A percentile compares a stretch with the other conserved stretches of the same genome.
phyloP scores from a whole-genome alignment of 441 rosid species.

The Metrosideros polymorpha region DNA sequence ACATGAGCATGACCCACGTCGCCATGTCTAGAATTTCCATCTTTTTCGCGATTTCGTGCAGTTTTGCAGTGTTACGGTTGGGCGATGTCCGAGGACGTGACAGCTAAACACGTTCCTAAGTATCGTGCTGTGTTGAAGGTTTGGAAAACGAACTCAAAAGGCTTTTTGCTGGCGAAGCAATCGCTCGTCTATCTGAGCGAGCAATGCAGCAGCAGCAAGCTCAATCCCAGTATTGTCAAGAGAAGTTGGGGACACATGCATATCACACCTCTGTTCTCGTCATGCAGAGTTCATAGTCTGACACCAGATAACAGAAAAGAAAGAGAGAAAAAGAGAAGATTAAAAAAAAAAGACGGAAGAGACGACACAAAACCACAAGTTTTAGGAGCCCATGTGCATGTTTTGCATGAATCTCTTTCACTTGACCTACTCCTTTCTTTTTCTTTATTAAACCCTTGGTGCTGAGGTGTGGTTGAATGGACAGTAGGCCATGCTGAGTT shows the following conservation, averaged over 20 bases:
- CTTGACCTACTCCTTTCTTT: not conserved
- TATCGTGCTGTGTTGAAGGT: not conserved
- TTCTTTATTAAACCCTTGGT: not conserved
- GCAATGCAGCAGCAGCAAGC: not conserved
- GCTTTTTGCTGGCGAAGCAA: not conserved
- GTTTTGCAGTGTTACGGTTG: not conserved
- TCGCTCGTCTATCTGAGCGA: not conserved
- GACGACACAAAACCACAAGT: not conserved
- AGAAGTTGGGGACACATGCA: not conserved
- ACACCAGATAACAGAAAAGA: not conserved
- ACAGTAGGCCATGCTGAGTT: not conserved
- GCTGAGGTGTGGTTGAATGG: not conserved
- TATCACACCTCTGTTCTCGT: not conserved
- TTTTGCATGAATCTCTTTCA: not conserved
- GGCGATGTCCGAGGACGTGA: not conserved
- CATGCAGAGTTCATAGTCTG: not conserved
- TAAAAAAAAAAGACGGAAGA: not conserved
- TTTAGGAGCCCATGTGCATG: not conserved
- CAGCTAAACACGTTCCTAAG: not conserved
- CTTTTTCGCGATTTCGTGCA: not conserved
- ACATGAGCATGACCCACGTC: not conserved
- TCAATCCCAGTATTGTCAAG: not conserved
- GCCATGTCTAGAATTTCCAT: not conserved
- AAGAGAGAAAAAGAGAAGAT: not conserved
- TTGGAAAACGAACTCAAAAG: not conserved